Percentiles rank a stretch among this genome's conserved stretches.
These are phyloP conservation scores for Articulospora tetracladia DNA, from an alignment of 495 filamentous ascomycete species.

Conservation along the genomic window DNA sequence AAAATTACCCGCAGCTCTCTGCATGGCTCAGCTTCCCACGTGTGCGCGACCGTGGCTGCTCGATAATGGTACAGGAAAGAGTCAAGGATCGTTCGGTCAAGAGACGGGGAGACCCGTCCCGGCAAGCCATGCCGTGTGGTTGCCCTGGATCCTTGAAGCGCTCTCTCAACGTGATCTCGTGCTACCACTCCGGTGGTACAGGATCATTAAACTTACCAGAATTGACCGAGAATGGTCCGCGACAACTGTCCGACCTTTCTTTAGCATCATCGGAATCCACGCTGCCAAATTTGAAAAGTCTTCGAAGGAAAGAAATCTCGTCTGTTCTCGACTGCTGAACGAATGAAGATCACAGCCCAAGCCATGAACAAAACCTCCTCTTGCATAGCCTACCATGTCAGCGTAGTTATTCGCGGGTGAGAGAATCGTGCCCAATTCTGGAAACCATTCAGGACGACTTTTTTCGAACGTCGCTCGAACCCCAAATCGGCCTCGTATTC, in stretches of 20 bases:
- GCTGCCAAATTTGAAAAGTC: background rate
- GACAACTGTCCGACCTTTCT: background rate
- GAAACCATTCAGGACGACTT: too few relatives aligned
- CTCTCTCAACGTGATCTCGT: background rate
- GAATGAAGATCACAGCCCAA: too few relatives aligned
- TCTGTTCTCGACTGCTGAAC: too few relatives aligned
- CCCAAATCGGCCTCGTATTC: conserved; percentile 3
- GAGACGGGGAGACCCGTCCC: conserved; percentile 13
- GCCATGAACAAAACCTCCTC: too few relatives aligned
- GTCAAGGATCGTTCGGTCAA: conserved; percentile 8
- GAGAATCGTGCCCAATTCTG: too few relatives aligned
- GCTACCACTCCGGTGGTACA: conserved; percentile 1
- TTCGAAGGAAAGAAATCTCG: too few relatives aligned
- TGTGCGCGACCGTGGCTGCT: conserved; percentile 7
- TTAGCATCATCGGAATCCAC: background rate
- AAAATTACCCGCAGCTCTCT: conserved; percentile 15
- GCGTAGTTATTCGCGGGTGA: too few relatives aligned
- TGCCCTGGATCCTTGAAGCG: background rate
- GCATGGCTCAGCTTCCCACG: conserved; percentile 13
- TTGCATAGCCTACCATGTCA: too few relatives aligned
- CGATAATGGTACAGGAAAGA: background rate
- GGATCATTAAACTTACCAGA: background rate
- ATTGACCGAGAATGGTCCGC: conserved; percentile 15
- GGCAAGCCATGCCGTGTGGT: conserved; percentile 5
- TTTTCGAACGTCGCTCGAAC: background rate